Evolutionary conservation across 2,329 filamentous ascomycete species (phyloP), one percentile per base, ranked within the genome.

Genomic region (Exophiala sp.): DNA sequence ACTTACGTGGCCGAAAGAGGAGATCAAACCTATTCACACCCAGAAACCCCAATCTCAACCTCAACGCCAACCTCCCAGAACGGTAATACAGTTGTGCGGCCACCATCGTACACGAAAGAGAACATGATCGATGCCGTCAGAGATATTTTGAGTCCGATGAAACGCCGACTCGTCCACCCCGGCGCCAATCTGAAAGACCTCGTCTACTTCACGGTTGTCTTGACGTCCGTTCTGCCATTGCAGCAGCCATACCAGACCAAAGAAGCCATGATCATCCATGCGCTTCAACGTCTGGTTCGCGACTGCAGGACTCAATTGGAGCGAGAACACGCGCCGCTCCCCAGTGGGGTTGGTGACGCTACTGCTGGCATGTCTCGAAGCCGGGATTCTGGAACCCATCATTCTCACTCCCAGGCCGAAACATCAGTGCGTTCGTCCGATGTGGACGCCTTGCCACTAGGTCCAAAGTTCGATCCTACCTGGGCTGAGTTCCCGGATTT

Each of bases 171-270:
- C 10, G 23, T 51, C 11, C 48, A 53, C n/a, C 44, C 42, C 2
- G 55, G 53, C 14, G 50, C 52, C 35, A 55, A 53, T 19, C 23
- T 60, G 32, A 58, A 53, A 32, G 55, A 60, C 24, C 41, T 60
- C 9, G 47, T 56, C n/a, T 59, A 55, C 34, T 57, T 53, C 39
- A 53, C 43, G 39, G 52, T 56, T 32, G 53, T 60, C 11, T 37
- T 59, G 16, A 42, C 38, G 16, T 58, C 56, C 14, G 24, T 52
- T 32, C 19, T 52, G 16, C 43, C 53, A n/a, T n/a, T n/a, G 2
- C 29, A 34, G 32, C 38, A 16, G 2, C 19, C 37, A 1, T 47
- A 6, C 2, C 27, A 43, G 18, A 24, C 16, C 2, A 56, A 45
- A 30, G 30, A 53, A 16, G 23, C 3, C 4, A 37, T 29, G 46